phyloP scores from a whole-genome alignment of 2,329 filamentous ascomycete species.

The Cladosporium sp. region DNA sequence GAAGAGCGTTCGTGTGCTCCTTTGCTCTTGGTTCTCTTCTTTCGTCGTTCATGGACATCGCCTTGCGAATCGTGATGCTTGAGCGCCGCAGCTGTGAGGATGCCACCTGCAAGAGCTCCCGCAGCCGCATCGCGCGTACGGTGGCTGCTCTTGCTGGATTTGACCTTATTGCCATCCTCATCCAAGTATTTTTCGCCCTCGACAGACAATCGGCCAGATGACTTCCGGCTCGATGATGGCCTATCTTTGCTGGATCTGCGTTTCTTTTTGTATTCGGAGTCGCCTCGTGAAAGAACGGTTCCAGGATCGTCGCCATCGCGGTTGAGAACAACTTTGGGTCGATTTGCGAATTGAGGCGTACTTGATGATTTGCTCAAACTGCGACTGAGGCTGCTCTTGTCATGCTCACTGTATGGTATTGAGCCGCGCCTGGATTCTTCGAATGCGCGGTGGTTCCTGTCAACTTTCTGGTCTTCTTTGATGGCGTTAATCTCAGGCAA shows the following conservation, averaged over 20 bases:
- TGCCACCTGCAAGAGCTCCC: conserved; percentile 56
- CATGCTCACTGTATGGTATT: conserved; percentile 44
- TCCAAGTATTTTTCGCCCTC: conserved; percentile 31
- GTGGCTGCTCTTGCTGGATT: conserved; percentile 56
- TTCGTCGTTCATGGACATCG: conserved; percentile 49
- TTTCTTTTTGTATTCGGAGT: conserved; percentile 56
- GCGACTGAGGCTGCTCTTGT: conserved; percentile 52
- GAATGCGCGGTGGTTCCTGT: conserved; percentile 70
- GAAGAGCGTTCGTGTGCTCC: conserved; percentile 55
- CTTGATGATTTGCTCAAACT: conserved; percentile 63
- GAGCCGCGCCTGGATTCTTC: conserved; percentile 64
- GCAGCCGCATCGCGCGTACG: conserved; percentile 55
- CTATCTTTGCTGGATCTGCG: conserved; percentile 54
- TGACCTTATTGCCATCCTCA: conserved; percentile 54
- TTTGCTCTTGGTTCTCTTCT: conserved; percentile 50
- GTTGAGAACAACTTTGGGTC: conserved; percentile 63
- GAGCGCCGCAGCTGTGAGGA: conserved; percentile 64
- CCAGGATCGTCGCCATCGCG: conserved; percentile 61
- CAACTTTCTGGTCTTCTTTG: conserved; percentile 84
- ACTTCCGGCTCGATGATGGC: conserved; percentile 32
- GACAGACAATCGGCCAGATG: conserved; percentile 32
- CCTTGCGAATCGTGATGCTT: conserved; percentile 67
- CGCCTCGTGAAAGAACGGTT: conserved; percentile 57
- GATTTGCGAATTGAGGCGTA: conserved; percentile 59
- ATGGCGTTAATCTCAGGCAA: conserved; percentile 88